Conservation (phyloP, 345 rosid genomes). For the Crucihimalaya himalaica region DNA sequence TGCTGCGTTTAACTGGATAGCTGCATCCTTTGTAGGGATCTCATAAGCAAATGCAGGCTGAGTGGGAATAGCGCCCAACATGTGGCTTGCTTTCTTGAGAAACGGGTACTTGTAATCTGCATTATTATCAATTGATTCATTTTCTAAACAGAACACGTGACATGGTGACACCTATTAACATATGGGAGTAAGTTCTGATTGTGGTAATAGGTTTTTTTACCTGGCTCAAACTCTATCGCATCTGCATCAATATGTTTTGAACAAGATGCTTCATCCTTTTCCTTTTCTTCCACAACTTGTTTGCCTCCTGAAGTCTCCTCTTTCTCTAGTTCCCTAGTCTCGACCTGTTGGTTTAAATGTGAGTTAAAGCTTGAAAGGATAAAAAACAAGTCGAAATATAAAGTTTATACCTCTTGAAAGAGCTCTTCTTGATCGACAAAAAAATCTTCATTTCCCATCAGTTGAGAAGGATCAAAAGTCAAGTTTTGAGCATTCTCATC, state of each 20-base stretch:
- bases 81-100: slow-evolving; percentile 70
- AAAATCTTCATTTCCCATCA: slow-evolving; percentile 40
- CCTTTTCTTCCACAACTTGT: slow-evolving; percentile 38
- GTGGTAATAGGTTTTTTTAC: slow-evolving; percentile 41
- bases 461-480: slow-evolving; percentile 61
- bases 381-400: neutral
- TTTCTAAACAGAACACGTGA: slow-evolving; percentile 8
- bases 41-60: slow-evolving; percentile 77
- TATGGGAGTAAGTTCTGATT: neutral
- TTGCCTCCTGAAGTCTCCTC: slow-evolving; percentile 37
- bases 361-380: neutral
- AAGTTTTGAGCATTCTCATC: slow-evolving; percentile 44
- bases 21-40: slow-evolving; percentile 64
- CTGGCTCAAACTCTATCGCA: slow-evolving; percentile 47
- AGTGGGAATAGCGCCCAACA: slow-evolving; percentile 70
- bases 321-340: slow-evolving; percentile 49
- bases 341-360: slow-evolving; percentile 42
- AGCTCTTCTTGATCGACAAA: slow-evolving; percentile 38
- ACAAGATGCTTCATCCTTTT: slow-evolving; percentile 50
- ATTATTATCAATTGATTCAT: slow-evolving; percentile 6
- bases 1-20: slow-evolving; percentile 52
- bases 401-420: slow-evolving; percentile 44
- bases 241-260: slow-evolving; percentile 56
- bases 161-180: neutral
- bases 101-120: slow-evolving; percentile 68